Base-by-base conservation (phyloP, 108 stramenopile species). In the Parmales sp. region DNA sequence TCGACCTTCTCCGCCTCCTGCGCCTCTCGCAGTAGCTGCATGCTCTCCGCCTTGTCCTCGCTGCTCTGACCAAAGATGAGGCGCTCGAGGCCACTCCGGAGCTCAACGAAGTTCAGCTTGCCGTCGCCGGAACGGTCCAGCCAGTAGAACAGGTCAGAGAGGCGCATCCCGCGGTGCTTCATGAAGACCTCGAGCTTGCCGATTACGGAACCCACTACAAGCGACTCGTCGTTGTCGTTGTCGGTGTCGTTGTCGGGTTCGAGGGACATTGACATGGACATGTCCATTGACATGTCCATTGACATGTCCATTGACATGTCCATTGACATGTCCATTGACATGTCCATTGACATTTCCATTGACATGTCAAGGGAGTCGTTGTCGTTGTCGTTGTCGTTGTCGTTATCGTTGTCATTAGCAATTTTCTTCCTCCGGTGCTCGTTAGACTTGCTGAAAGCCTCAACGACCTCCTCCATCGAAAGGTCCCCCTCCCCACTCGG, bases 171-270 rank as follows among this genome's bases (percentile, higher is more conserved):
- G 29, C 54, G 26, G 54, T 34, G 13, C 54, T 60, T 60, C 54
- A 60, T 60, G 54, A 60, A 60, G 4, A 34, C 54, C 54, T 60
- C 54, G 54, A 60, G 54, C 54, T 60, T 60, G 54, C n/a, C 36
- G 54, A 60, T 60, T 11, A 60, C 54, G 0, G n/a, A 18, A 5
- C 29, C 31, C 2, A 60, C 26, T n/a, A n/a, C n/a, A n/a, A n/a
- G n/a, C n/a, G n/a, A n/a, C n/a, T n/a, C n/a, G n/a, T n/a, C n/a
- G n/a, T n/a, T n/a, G 11, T 43, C 16, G 16, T 43, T 43, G 11
- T 48, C 46, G 46, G 19, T 23, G 11, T 48, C 46, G 46, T 48
- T 23, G 22, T 48, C 22, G 11, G 46, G 46, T 34, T 60, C 54
- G 16, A 1, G 6, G 16, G 11, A 11, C 41, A 43, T 43, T n/a